These are phyloP conservation scores for Astrothelium subdiscretum DNA, from an alignment of 495 filamentous ascomycete genomes.

Conservation along the genomic window DNA sequence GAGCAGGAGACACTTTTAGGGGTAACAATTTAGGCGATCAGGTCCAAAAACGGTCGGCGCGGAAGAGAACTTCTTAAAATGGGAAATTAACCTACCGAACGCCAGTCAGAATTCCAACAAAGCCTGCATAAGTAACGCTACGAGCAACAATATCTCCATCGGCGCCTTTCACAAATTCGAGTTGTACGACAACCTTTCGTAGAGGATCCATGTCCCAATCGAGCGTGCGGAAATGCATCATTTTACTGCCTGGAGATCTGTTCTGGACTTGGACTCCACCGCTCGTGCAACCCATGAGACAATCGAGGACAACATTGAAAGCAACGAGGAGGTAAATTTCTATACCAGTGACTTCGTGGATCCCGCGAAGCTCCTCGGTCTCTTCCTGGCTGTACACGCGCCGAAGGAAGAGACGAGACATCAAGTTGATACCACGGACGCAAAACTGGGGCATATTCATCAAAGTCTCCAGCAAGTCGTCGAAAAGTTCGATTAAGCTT, in stretches of 20 bases:
- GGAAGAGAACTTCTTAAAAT: background rate
- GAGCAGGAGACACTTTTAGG: too few species aligned
- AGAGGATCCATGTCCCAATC: conserved; percentile 58
- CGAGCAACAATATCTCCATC: conserved; percentile 39
- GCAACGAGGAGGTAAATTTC: conserved; percentile 48
- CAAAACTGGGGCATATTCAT: conserved; percentile 13
- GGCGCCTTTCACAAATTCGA: conserved; percentile 40
- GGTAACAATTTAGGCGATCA: too few species aligned
- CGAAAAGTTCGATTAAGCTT: conserved; percentile 37
- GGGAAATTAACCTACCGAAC: conserved; percentile 31
- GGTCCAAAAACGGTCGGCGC: too few species aligned
- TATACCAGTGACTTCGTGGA: conserved; percentile 40
- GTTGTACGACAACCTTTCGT: conserved; percentile 42
- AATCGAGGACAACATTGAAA: conserved; percentile 51
- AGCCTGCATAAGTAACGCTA: conserved; percentile 51
- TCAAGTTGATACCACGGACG: conserved; percentile 20
- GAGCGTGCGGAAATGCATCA: conserved; percentile 56
- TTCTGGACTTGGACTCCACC: conserved; percentile 35
- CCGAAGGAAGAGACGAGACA: conserved; percentile 36
- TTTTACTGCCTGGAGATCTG: conserved; percentile 18
- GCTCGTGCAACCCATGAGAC: conserved; percentile 56
- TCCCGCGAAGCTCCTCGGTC: conserved; percentile 49
- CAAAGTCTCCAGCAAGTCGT: conserved; percentile 25
- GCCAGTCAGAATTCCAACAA: conserved; percentile 51
- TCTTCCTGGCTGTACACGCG: conserved; percentile 45